phyloP scores from a whole-genome alignment of 169 alveolate genomes.

The Eimeria acervulina region DNA sequence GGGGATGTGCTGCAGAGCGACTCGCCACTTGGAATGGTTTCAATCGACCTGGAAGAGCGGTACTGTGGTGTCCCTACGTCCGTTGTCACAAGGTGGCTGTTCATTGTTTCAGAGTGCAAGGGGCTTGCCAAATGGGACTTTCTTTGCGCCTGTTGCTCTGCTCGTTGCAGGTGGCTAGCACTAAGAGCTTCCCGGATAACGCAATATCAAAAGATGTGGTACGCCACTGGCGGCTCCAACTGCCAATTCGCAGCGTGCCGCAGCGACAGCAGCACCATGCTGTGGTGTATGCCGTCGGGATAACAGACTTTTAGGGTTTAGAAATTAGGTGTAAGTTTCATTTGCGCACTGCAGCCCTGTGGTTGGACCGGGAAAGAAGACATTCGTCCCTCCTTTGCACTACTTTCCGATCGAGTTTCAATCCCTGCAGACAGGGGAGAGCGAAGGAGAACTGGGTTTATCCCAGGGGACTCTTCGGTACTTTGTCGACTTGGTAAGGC shows the following conservation, averaged over 20 bases:
- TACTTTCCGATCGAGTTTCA: conserved; percentile 60
- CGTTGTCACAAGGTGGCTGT: background rate
- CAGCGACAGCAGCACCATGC: background rate
- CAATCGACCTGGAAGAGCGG: conserved; percentile 77
- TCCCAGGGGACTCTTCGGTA: conserved; percentile 64
- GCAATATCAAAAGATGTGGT: conserved; percentile 10
- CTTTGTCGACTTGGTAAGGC: conserved; percentile 74
- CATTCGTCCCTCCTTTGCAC: conserved; percentile 62
- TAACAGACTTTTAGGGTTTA: background rate
- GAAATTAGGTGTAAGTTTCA: background rate
- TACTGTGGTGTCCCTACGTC: background rate
- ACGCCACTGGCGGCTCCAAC: background rate
- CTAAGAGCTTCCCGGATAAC: conserved; percentile 18
- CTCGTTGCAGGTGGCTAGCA: conserved; percentile 77
- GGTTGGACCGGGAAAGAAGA: conserved; percentile 27
- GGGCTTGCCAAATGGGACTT: background rate
- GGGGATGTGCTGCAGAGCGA: conserved; percentile 63
- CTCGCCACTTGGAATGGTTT: conserved; percentile 52
- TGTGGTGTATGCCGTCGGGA: background rate
- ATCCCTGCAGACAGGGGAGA: conserved; percentile 25
- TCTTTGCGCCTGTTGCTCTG: background rate
- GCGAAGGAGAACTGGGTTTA: conserved; percentile 53
- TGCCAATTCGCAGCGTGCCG: background rate
- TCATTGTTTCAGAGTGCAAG: background rate
- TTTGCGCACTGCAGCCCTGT: conserved; percentile 52